Percentiles rank a stretch among this genome's conserved stretches.
Conservation (phyloP, 164 flowering plant genomes). For the Cinnamomum micranthum region DNA sequence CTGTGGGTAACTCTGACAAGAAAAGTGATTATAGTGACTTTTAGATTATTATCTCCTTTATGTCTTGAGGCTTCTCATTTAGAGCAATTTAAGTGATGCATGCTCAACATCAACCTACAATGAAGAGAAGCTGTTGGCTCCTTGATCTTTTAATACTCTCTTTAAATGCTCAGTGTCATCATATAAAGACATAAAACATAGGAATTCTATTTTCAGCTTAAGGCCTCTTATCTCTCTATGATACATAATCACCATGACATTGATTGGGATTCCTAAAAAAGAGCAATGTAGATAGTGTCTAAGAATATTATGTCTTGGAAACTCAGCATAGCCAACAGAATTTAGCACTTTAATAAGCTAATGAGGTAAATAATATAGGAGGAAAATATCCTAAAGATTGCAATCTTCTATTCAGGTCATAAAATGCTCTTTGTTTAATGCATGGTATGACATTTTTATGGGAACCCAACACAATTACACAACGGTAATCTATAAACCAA, state of each 20-base stretch:
- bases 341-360: no score
- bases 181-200: background rate
- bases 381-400: no score
- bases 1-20: constrained; percentile 95
- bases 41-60: background rate
- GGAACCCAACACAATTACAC: no score
- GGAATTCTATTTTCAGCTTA: background rate
- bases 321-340: no score
- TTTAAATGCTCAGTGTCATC: background rate
- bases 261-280: background rate
- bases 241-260: background rate
- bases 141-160: background rate
- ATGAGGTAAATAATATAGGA: no score
- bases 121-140: background rate
- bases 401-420: no score
- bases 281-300: background rate
- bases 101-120: background rate
- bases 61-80: background rate
- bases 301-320: no score
- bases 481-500: no score
- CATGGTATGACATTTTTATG: no score
- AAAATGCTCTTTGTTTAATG: no score
- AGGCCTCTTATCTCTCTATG: background rate
- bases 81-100: background rate
- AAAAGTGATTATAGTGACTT: constrained; percentile 40